Conservation (phyloP, 106 monocot species). For the Chionographis japonica region DNA sequence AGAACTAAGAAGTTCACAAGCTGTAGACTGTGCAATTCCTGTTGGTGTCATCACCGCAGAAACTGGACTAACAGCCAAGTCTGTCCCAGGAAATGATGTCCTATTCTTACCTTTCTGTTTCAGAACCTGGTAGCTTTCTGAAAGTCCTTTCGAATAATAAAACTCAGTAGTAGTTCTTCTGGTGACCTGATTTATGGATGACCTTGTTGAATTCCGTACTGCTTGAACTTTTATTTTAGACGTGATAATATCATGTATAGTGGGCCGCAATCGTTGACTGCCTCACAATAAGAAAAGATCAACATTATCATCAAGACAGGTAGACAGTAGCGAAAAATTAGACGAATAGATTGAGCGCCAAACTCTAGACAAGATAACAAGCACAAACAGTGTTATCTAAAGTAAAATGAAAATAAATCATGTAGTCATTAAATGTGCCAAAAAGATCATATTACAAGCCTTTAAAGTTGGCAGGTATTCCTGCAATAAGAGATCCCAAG, state of each 20-base stretch:
- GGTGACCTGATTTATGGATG: slow-evolving; percentile 27
- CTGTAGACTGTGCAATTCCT: slow-evolving; percentile 71
- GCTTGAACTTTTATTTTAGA: slow-evolving; percentile 68
- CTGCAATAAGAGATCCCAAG: too few relatives aligned
- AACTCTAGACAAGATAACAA: too few relatives aligned
- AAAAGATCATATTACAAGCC: too few relatives aligned
- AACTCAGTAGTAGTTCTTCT: slow-evolving; percentile 30
- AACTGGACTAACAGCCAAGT: slow-evolving; percentile 76
- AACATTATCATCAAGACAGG: slow-evolving; percentile 2
- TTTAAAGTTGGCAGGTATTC: too few relatives aligned
- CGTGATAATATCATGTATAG: slow-evolving; percentile 87
- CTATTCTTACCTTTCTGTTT: slow-evolving; percentile 69
- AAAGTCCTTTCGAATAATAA: slow-evolving; percentile 41
- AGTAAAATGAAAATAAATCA: too few relatives aligned
- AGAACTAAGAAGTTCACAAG: slow-evolving; percentile 69
- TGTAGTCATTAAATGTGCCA: too few relatives aligned
- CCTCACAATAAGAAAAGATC: slow-evolving; percentile 9
- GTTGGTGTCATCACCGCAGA: slow-evolving; percentile 76
- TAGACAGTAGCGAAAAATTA: background rate
- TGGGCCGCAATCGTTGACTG: slow-evolving; percentile 88
- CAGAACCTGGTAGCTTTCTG: slow-evolving; percentile 35
- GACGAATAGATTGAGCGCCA: too few relatives aligned
- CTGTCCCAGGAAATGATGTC: slow-evolving; percentile 32
- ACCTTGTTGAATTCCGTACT: slow-evolving; percentile 34
- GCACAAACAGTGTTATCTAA: too few relatives aligned